Base-by-base conservation (phyloP, 495 filamentous ascomycete genomes). In the Sporormia fimetaria region DNA sequence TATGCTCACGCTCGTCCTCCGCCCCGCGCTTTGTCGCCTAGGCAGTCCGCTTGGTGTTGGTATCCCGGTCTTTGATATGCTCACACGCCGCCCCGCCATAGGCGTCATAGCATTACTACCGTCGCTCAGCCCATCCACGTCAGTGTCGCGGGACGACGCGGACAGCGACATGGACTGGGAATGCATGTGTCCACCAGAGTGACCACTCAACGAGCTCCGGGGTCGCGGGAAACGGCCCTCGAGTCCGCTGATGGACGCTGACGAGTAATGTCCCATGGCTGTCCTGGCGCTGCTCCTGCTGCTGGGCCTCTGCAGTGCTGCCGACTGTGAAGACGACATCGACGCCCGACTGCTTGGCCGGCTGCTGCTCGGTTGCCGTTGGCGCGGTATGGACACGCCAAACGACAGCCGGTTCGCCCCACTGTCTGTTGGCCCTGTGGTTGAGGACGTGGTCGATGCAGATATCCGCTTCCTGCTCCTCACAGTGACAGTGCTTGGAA, bases 401-500 rank as follows among this genome's bases (percentile, higher is more conserved):
- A 66, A 70, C 0, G 71, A 73, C n/a, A 72, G 65, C 12, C 68
- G 62, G 47, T 61, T 63, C 25, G 62, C 37, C 4, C 48, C 35
- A 28, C 47, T 55, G 28, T 47, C 51, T 12, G 26, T 45, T 10
- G 24, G 21, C 26, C 42, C 40, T 33, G 45, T 49, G 30, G 39
- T 11, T 1, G 47, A 40, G 7, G 36, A 64, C 2, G 78, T 76
- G 16, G 70, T 70, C n/a, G 67, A 66, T 52, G 73, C 76, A 32
- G 71, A 69, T 45, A 74, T 38, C 10, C 75, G 71, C 43, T 77
- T 85, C 56, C 79, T 80, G 47, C 76, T 78, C 16, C 87, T 75
- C 52, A 88, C 74, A 0, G 85, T 86, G 43, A 93, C 73, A 5
- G 75, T 80, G 1, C 76, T 68, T 10, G 85, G 74, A n/a, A 92